Percentiles rank a stretch among this genome's conserved stretches.
phyloP scores from a whole-genome alignment of 164 flowering plant species.

The Nelumbo lutea region DNA sequence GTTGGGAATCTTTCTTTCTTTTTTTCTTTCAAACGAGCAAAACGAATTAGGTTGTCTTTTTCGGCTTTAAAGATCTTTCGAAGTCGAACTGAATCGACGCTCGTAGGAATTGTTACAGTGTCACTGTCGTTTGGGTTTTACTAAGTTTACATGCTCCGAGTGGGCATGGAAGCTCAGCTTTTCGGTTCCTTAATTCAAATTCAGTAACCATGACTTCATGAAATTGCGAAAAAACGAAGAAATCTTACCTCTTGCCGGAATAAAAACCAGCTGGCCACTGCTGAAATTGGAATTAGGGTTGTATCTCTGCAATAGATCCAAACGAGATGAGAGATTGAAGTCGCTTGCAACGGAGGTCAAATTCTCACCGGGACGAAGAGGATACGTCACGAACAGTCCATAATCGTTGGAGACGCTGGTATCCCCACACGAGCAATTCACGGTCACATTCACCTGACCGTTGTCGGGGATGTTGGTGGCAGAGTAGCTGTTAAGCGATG shows the following conservation, averaged over 20 bases:
- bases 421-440: constrained; percentile 64
- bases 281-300: constrained; percentile 45
- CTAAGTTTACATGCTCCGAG: too few species aligned
- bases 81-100: too few species aligned
- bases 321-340: constrained; percentile 5
- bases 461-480: constrained; percentile 25
- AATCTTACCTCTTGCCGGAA: constrained; percentile 58
- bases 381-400: constrained; percentile 62
- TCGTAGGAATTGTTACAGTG: too few species aligned
- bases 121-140: too few species aligned
- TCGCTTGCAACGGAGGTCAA: constrained; percentile 17
- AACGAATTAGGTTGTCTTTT: too few species aligned
- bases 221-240: too few species aligned
- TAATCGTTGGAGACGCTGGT: constrained; percentile 34
- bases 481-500: constrained; percentile 23
- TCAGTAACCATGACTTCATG: too few species aligned
- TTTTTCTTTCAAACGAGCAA: too few species aligned
- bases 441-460: constrained; percentile 39
- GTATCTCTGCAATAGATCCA: constrained; percentile 35
- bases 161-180: too few species aligned
- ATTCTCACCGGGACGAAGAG: constrained; percentile 37
- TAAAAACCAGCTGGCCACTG: constrained; percentile 45
- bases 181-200: too few species aligned
- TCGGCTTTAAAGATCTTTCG: too few species aligned
- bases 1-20: too few species aligned